These are phyloP conservation scores for Exophiala viscosa DNA, from an alignment of 2,329 filamentous ascomycete genomes.

Conservation along the genomic window DNA sequence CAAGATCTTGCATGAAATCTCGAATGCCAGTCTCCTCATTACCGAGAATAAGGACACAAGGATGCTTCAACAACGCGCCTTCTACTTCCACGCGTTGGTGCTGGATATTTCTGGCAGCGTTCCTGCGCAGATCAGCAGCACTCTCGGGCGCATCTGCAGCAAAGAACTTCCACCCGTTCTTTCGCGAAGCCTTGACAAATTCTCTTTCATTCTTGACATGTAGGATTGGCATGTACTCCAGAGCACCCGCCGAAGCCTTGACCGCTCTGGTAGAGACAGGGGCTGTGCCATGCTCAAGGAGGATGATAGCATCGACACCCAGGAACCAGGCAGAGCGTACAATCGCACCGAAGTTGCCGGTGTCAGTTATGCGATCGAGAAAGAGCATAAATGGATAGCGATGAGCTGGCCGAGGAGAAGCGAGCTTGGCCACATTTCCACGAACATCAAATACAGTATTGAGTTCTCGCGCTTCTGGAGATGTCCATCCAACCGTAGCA, in stretches of 20 bases:
- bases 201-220: slow-evolving; percentile 61
- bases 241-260: slow-evolving; percentile 84
- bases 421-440: slow-evolving; percentile 6
- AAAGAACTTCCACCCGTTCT: slow-evolving; percentile 77
- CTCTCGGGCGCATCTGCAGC: slow-evolving; percentile 60
- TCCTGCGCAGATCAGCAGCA: slow-evolving; percentile 1
- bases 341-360: slow-evolving; percentile 86
- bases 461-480: slow-evolving; percentile 66
- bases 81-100: slow-evolving; percentile 6
- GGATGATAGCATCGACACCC: slow-evolving; percentile 77
- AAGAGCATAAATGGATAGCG: slow-evolving; percentile 43
- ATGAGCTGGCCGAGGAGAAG: slow-evolving; percentile 15
- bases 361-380: slow-evolving; percentile 60
- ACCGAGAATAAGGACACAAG: slow-evolving; percentile 77
- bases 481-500: slow-evolving; percentile 63
- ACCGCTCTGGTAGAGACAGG: slow-evolving; percentile 71
- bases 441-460: slow-evolving; percentile 56
- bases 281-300: slow-evolving; percentile 70
- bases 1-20: slow-evolving; percentile 60
- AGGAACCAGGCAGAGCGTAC: slow-evolving; percentile 85
- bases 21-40: slow-evolving; percentile 74
- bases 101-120: background rate
- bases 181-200: slow-evolving; percentile 66
- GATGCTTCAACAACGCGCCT: slow-evolving; percentile 51
- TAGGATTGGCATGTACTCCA: slow-evolving; percentile 74